These are phyloP conservation scores for Myxozyma melibiosi DNA, from an alignment of 805 yeast species.

Conservation along the genomic window DNA sequence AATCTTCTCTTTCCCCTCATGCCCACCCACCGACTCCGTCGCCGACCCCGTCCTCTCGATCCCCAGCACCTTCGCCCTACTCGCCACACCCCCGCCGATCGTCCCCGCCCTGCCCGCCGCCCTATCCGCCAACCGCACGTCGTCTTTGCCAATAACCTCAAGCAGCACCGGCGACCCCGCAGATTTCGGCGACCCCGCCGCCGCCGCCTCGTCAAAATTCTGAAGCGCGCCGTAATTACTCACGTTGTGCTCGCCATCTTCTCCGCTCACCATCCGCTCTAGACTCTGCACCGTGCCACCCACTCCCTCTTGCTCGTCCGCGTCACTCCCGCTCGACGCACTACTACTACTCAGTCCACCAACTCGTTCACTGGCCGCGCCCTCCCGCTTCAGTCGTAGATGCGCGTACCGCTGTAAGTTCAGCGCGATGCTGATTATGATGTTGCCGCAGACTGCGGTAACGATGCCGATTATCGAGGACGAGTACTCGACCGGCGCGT, in stretches of 20 bases:
- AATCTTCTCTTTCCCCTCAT: slow-evolving; percentile 5
- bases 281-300: background rate
- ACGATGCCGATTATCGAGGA: slow-evolving; percentile 41
- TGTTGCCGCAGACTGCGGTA: slow-evolving; percentile 45
- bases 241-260: background rate
- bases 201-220: background rate
- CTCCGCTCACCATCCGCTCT: background rate
- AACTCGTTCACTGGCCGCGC: background rate
- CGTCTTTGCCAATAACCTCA: slow-evolving; percentile 1
- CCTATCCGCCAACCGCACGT: slow-evolving; percentile 1
- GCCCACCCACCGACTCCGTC: slow-evolving; percentile 8
- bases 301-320: background rate
- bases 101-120: background rate
- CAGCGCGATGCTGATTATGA: slow-evolving; percentile 46
- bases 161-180: background rate
- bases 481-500: slow-evolving; percentile 10
- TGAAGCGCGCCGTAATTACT: background rate
- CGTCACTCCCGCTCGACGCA: background rate
- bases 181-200: background rate
- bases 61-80: background rate
- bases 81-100: background rate
- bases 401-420: slow-evolving; percentile 49
- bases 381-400: slow-evolving; percentile 36
- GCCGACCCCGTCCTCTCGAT: slow-evolving; percentile 5
- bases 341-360: background rate